phyloP scores from a whole-genome alignment of 768 basidiomycete genomes.

The Holtermannia corniformis region DNA sequence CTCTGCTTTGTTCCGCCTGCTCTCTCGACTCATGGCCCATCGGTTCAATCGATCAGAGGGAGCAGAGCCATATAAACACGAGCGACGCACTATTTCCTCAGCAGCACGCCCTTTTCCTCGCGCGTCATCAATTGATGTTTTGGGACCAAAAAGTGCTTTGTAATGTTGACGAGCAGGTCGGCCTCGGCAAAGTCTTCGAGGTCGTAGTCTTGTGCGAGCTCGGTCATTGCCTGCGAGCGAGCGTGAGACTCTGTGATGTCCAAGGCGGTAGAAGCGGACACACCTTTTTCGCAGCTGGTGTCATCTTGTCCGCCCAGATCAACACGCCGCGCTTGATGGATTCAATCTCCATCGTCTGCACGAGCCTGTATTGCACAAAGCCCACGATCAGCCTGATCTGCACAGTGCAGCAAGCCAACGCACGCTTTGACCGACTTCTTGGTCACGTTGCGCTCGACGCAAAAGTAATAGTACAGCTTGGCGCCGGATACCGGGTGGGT shows the following conservation, averaged over 20 bases:
- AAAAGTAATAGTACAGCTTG: slow-evolving; percentile 88
- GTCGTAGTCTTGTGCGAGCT: slow-evolving; percentile 74
- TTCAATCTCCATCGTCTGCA: slow-evolving; percentile 78
- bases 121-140: slow-evolving; percentile 74
- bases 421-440: slow-evolving; percentile 98
- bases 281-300: slow-evolving; percentile 90
- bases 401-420: slow-evolving; percentile 31
- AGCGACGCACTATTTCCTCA: slow-evolving; percentile 83
- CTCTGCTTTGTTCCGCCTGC: background rate
- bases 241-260: slow-evolving; percentile 10
- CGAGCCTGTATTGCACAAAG: slow-evolving; percentile 50
- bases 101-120: slow-evolving; percentile 74
- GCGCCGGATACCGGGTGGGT: slow-evolving; percentile 58
- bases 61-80: no score
- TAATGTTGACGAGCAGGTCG: slow-evolving; percentile 94
- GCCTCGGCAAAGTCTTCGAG: slow-evolving; percentile 96
- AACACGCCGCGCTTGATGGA: slow-evolving; percentile 78
- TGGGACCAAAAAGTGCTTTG: slow-evolving; percentile 89
- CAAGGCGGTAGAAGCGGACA: slow-evolving; percentile 8
- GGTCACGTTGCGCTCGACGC: slow-evolving; percentile 89
- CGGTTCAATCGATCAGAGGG: slow-evolving; percentile 2
- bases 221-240: slow-evolving; percentile 66
- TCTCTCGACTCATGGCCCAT: background rate
- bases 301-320: slow-evolving; percentile 93
- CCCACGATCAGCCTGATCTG: background rate